Evolutionary conservation across 2,329 filamentous ascomycete genomes (phyloP), one percentile per base, ranked within the genome.

Genomic region (Venturiaceae sp.): DNA sequence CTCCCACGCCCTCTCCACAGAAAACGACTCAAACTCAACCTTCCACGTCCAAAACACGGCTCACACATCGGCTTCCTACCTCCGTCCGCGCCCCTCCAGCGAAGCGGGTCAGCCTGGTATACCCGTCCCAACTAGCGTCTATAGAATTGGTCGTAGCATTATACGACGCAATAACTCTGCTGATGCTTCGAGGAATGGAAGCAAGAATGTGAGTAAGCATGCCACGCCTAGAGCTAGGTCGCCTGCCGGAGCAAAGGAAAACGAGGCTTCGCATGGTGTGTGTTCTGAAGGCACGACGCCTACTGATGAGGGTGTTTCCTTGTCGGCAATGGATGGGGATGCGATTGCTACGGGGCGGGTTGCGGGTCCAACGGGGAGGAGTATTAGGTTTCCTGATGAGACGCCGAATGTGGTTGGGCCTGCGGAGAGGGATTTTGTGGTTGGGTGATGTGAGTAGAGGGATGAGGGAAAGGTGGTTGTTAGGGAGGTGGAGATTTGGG

Each of bases 1-100:
- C 21, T 85, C 83, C 5, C 74, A 73, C 32, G 78, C 75, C 28
- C 62, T 76, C n/a, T 57, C 53, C n/a, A 19, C 37, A 11, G 47
- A 54, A 23, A 34, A 30, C 9, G 26, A 55, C 26, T 37, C 30
- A 9, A 37, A 36, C 14, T 34, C 30, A 19, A 53, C 30, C 21
- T 53, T 53, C 23, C 23, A 50, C 44, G 44, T 50, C 44, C 44
- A 50, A 16, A 50, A 30, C 23, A 19, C 52, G 33, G 19, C 13
- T 7, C 52, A 53, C n/a, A 53, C 52, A 1, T 37, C 52, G 14
- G 11, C 32, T 11, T 34, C 28, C 34, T n/a, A 34, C 52, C 32
- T 34, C 19, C 34, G 30, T 33, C 34, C 21, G 14, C 52, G 52
- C 5, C 52, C 52, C 14, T 21, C 52, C 5, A 53, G 23, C 52